phyloP scores from a whole-genome alignment of 768 basidiomycete genomes.

The Boletus vinaceobasis region DNA sequence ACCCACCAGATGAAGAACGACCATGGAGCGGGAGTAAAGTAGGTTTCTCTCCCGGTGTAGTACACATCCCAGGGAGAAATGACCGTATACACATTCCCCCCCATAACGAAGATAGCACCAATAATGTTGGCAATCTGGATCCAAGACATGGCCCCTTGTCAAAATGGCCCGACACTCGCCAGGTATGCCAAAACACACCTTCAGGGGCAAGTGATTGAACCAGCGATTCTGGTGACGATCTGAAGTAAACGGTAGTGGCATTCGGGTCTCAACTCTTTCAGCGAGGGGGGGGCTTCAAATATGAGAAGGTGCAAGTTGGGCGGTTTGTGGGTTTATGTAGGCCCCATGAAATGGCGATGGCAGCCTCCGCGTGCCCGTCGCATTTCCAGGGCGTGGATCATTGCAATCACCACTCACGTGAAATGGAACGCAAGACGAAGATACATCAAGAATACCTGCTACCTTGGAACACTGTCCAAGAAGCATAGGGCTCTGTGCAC shows the following conservation, averaged over 20 bases:
- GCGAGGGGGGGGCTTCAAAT: slow-evolving; percentile 13
- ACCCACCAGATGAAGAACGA: slow-evolving; percentile 60
- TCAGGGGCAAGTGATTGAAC: slow-evolving; percentile 51
- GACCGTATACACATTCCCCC: slow-evolving; percentile 59
- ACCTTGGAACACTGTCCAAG: background rate
- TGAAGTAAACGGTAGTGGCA: slow-evolving; percentile 25
- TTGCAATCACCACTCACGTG: slow-evolving; percentile 18
- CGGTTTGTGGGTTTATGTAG: slow-evolving; percentile 25
- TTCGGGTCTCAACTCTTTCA: slow-evolving; percentile 1
- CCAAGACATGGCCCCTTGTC: background rate
- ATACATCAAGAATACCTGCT: background rate
- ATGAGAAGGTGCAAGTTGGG: slow-evolving; percentile 8
- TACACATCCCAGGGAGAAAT: slow-evolving; percentile 51
- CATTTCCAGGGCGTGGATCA: slow-evolving; percentile 24
- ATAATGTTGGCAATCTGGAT: slow-evolving; percentile 51
- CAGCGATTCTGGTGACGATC: slow-evolving; percentile 32
- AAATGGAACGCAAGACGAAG: slow-evolving; percentile 9
- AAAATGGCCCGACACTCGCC: background rate
- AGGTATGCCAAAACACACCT: slow-evolving; percentile 35
- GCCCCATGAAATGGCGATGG: slow-evolving; percentile 12
- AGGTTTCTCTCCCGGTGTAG: slow-evolving; percentile 53
- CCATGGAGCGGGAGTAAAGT: slow-evolving; percentile 64
- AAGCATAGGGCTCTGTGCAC: slow-evolving; percentile 1
- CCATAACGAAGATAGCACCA: slow-evolving; percentile 54
- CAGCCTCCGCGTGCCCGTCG: slow-evolving; percentile 23